Evolutionary conservation across 2,329 filamentous ascomycete genomes (phyloP).

Genomic region (Magnaporthiopsis poae): DNA sequence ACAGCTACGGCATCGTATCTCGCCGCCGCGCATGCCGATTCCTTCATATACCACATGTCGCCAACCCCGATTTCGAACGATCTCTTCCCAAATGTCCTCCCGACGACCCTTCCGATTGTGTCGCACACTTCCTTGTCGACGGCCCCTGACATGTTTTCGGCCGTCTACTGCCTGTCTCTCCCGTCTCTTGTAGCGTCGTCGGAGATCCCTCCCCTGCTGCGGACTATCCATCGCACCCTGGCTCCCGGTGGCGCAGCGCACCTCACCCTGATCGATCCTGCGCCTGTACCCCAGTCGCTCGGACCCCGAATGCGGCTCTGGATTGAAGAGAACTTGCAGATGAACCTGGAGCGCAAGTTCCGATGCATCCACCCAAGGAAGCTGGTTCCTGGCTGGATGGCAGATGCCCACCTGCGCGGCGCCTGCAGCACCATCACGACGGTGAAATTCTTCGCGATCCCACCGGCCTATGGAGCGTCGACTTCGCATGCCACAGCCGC

Average conservation of each 20-base stretch:
- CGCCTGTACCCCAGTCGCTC: constrained; percentile 44
- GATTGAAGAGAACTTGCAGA: constrained; percentile 51
- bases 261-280: constrained; percentile 52
- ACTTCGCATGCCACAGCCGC: neutral
- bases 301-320: constrained; percentile 50
- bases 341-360: constrained; percentile 49
- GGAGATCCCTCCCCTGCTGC: constrained; percentile 46
- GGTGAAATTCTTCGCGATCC: constrained; percentile 39
- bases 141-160: constrained; percentile 33
- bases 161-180: constrained; percentile 44
- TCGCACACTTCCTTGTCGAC: constrained; percentile 27
- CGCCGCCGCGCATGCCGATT: constrained; percentile 31
- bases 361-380: constrained; percentile 50
- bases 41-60: constrained; percentile 38
- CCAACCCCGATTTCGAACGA: constrained; percentile 28
- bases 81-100: constrained; percentile 30
- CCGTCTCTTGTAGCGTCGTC: constrained; percentile 46
- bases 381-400: constrained; percentile 50
- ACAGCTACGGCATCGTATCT: constrained; percentile 42
- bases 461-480: constrained; percentile 8
- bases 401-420: constrained; percentile 41
- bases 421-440: constrained; percentile 37
- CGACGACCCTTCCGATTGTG: constrained; percentile 29
- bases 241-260: constrained; percentile 45
- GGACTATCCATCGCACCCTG: constrained; percentile 47